Evolutionary conservation across 805 yeast genomes (phyloP), one percentile per base, ranked within the genome.

Genomic region (Metschnikowia cubensis): DNA sequence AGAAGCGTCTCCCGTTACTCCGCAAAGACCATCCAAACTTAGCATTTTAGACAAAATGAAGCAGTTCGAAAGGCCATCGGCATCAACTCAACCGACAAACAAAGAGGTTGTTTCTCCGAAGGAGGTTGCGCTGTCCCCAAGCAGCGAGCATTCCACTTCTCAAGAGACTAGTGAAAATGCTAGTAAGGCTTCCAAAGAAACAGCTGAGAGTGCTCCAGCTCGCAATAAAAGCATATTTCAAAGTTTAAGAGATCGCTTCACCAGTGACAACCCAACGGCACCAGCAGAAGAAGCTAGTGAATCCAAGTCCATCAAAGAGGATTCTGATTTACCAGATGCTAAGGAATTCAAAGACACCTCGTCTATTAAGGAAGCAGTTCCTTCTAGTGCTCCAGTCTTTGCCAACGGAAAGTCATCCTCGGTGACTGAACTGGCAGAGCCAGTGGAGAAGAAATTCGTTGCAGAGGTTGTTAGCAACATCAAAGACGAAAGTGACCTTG

Each of bases 11-110:
- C 36, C 45, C 10, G 45, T n/a, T 6, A 33, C 45, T 6, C 45
- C 46, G 4, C 17, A 38, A n/a, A 35, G 34, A 22, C 34, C 46
- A 22, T 32, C 34, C n/a, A 45, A 45, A 32, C 22, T 48, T 4
- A 46, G 45, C 29, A 68, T 71, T 14, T 58, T 69, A 48, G 74
- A 71, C 49, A 67, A 65, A 54, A 70, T 71, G 18, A 68, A 62
- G 52, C 69, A 69, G 46, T 71, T 70, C 51, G 75, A 71, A 52
- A 35, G 25, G 15, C 39, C 39, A 14, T 21, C 31, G 14, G 40
- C 31, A 10, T 18, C 35, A 29, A 15, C 15, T 34, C 33, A 21
- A 17, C 22, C 17, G 22, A 14, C 29, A 4, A 18, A 42, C 29
- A 20, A 18, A 14, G 45, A 41, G 7, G 18, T 13, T 13, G 17